Conservation (phyloP, 441 rosid species). For the Pelargonium citronellum region DNA sequence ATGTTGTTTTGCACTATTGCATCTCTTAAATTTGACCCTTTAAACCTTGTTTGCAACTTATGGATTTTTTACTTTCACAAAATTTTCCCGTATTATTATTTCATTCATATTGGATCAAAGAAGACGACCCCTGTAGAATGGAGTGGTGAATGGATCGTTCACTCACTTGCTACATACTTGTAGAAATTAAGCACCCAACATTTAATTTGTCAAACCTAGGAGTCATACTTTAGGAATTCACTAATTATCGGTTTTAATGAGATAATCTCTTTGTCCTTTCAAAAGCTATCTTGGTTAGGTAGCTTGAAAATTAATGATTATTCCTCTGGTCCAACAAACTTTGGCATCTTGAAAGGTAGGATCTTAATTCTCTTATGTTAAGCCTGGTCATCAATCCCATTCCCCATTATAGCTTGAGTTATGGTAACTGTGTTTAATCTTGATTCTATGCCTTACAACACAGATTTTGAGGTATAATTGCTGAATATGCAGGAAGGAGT, state of each 20-base stretch:
- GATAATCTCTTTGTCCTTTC: not conserved
- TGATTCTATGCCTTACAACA: constrained; percentile 7
- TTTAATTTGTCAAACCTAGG: not conserved
- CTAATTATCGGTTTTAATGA: not conserved
- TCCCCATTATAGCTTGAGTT: constrained; percentile 7
- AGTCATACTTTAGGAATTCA: not conserved
- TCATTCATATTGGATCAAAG: not conserved
- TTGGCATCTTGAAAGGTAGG: constrained; percentile 1
- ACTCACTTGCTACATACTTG: not conserved
- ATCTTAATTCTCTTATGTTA: not conserved
- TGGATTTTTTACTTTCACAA: too few species aligned
- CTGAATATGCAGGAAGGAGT: constrained; percentile 65
- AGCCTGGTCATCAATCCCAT: not conserved
- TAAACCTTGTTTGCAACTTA: not conserved
- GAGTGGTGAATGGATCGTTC: not conserved
- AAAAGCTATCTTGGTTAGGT: constrained; percentile 5
- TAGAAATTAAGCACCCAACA: not conserved
- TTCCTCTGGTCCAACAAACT: not conserved
- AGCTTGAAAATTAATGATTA: not conserved
- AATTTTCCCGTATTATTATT: too few species aligned
- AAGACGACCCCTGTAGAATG: not conserved
- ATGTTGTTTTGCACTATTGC: not conserved
- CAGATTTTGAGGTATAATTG: constrained; percentile 20
- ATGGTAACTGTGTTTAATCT: constrained; percentile 4
- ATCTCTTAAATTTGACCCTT: not conserved